Evolutionary conservation across 164 flowering plant species (phyloP), one percentile per base, ranked within the genome.

Genomic region (Brasenia schreberi): DNA sequence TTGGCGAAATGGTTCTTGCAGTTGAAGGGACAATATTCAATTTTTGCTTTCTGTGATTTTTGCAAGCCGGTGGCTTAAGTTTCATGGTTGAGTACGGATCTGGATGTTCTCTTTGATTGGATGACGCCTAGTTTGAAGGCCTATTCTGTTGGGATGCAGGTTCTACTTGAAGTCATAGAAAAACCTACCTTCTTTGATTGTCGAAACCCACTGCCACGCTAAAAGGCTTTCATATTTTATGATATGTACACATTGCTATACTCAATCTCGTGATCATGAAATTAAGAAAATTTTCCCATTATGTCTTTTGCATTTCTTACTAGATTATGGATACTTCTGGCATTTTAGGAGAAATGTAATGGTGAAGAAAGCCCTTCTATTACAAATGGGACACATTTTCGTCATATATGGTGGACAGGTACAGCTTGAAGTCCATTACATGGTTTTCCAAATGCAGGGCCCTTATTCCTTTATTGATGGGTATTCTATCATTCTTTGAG

Each of bases 31-130:
- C 63, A 69, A 64, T 44, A 53, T 14, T 18, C 42, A 1, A 33
- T 59, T 64, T 68, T 23, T 44, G 60, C 66, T 42, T 59, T 63
- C 14, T 43, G 43, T 45, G 23, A 65, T 59, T 71, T 18, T 66
- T 63, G 64, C 52, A 6, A 62, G 39, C n/a, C 19, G 52, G 59
- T 18, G 64, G 49, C 42, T 42, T 62, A 66, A 63, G 72, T 65
- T 58, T 60, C 67, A 53, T 56, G 42, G 64, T 53, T 18, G 44
- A 60, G 7, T 60, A 17, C n/a, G 63, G 23, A 61, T 49, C n/a
- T 49, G 45, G 53, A 70, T 43, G 62, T 68, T 63, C 17, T 59
- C 64, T 68, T 69, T 69, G 72, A 75, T 78, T 80, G 77, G 70
- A 59, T 70, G 63, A 61, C 64, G 56, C 65, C 66, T 64, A 18